Percentiles rank a stretch among this genome's conserved stretches.
phyloP scores from a whole-genome alignment of 73 alveolate species.

The Tetrahymena thermophila region DNA sequence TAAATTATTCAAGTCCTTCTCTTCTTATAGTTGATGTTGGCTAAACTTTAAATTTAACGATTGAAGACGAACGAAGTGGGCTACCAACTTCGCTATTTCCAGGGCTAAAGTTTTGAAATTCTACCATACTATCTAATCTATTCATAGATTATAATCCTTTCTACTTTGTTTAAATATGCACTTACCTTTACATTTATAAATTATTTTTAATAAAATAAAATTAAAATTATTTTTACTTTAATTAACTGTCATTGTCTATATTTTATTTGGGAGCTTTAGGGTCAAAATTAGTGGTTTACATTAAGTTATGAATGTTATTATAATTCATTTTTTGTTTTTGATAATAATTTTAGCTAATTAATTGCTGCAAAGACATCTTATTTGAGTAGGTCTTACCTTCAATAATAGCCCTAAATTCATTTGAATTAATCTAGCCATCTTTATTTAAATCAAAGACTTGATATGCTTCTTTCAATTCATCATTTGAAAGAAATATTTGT shows the following conservation, averaged over 20 bases:
- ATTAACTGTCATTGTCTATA: not conserved
- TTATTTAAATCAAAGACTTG: not conserved
- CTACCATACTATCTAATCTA: not conserved
- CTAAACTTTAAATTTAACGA: not conserved
- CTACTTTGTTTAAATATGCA: not conserved
- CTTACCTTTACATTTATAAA: not conserved
- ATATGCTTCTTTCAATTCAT: not conserved
- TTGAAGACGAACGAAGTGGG: not conserved
- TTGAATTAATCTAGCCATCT: not conserved
- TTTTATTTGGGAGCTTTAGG: not conserved
- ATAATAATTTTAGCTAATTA: not conserved
- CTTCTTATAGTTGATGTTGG: not conserved
- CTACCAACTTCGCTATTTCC: not conserved
- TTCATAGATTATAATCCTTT: not conserved
- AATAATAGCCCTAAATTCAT: not conserved
- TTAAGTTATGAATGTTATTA: not conserved
- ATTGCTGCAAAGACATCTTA: not conserved
- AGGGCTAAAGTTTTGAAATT: not conserved
- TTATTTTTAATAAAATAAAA: not conserved
- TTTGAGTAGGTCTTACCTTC: not conserved
- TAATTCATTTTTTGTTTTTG: not conserved
- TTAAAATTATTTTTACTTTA: not conserved
- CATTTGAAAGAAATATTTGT: not conserved
- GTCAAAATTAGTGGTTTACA: not conserved
- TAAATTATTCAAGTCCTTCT: not conserved